These are phyloP conservation scores for Tuber indicum DNA, from an alignment of 495 filamentous ascomycete genomes.

Conservation along the genomic window DNA sequence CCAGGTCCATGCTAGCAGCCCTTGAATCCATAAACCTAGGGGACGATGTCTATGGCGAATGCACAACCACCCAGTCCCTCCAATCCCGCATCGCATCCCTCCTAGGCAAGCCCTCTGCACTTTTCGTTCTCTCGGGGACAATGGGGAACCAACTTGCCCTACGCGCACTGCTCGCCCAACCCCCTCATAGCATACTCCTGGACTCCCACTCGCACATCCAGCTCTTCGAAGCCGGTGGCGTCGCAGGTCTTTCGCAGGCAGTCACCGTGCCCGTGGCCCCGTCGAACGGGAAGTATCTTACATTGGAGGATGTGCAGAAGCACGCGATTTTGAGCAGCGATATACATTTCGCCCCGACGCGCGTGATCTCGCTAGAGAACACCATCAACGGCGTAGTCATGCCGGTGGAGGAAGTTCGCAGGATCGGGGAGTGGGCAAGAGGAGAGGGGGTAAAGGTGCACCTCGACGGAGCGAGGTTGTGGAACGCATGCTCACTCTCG, in stretches of 20 bases:
- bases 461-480: slow-evolving; percentile 77
- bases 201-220: slow-evolving; percentile 63
- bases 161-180: slow-evolving; percentile 59
- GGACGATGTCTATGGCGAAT: slow-evolving; percentile 82
- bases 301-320: slow-evolving; percentile 64
- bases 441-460: slow-evolving; percentile 64
- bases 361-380: slow-evolving; percentile 77
- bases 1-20: slow-evolving; percentile 66
- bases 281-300: slow-evolving; percentile 63
- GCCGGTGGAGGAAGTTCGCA: slow-evolving; percentile 61
- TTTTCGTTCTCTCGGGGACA: slow-evolving; percentile 80
- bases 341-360: slow-evolving; percentile 63
- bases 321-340: slow-evolving; percentile 50
- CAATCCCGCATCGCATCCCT: slow-evolving; percentile 63
- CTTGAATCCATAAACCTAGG: slow-evolving; percentile 53
- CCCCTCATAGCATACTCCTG: slow-evolving; percentile 64
- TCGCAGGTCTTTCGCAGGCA: slow-evolving; percentile 56
- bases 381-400: slow-evolving; percentile 72
- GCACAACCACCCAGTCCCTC: slow-evolving; percentile 67
- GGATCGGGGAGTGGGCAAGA: slow-evolving; percentile 65
- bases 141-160: slow-evolving; percentile 82
- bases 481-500: slow-evolving; percentile 62
- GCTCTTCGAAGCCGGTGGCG: slow-evolving; percentile 66
- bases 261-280: slow-evolving; percentile 55
- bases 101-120: slow-evolving; percentile 62